phyloP scores from a whole-genome alignment of 495 filamentous ascomycete species.

The Penicillium subrubescens region DNA sequence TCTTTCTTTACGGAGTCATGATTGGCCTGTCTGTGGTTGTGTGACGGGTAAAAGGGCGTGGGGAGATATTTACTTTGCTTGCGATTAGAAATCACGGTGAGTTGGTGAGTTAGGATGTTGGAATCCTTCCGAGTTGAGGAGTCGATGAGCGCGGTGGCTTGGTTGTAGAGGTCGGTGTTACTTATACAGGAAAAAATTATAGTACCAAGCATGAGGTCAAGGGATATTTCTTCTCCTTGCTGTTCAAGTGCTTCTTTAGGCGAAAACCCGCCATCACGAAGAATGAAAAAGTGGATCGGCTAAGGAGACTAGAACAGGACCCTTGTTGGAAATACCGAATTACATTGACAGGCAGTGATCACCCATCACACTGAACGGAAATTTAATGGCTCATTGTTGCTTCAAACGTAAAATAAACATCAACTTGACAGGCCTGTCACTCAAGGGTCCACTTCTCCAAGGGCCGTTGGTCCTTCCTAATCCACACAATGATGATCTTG shows the following conservation, averaged over 20 bases:
- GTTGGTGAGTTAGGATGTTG: neutral
- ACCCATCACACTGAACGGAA: neutral
- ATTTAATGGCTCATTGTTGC: neutral
- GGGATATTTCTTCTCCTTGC: neutral
- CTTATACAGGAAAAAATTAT: neutral
- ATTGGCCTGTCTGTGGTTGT: neutral
- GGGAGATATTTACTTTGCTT: neutral
- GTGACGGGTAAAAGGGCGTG: neutral
- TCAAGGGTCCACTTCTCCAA: neutral
- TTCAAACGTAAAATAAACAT: neutral
- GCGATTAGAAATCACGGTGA: neutral
- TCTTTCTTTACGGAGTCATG: neutral
- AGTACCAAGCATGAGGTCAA: neutral
- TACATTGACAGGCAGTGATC: neutral
- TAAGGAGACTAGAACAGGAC: neutral
- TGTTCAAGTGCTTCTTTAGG: neutral
- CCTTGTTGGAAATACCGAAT: neutral
- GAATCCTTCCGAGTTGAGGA: neutral
- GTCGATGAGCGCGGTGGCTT: neutral
- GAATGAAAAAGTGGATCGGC: neutral
- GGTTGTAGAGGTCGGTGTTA: neutral
- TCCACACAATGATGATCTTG: too few relatives aligned
- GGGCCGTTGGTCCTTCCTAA: too few relatives aligned
- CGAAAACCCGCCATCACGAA: neutral
- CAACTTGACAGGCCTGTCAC: neutral